Percentiles rank a stretch among this genome's conserved stretches.
phyloP scores from a whole-genome alignment of 2,329 filamentous ascomycete genomes.

The Penicillium verrucosum region DNA sequence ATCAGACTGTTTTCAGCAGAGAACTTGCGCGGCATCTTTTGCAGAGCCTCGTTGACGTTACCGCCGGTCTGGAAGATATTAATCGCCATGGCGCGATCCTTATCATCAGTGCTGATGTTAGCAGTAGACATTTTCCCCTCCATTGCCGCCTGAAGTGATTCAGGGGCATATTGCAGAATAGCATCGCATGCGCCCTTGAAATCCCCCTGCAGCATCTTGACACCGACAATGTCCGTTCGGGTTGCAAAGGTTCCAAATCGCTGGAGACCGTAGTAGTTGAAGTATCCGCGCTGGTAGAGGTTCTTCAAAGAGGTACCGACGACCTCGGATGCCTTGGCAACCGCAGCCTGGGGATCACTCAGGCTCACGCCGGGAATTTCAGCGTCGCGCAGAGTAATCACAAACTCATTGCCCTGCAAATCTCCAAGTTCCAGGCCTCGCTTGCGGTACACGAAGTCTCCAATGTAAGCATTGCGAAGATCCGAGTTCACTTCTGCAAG shows the following conservation, averaged over 20 bases:
- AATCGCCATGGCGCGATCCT: constrained; percentile 73
- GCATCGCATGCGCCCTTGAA: constrained; percentile 75
- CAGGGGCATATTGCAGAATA: constrained; percentile 69
- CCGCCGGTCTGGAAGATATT: constrained; percentile 66
- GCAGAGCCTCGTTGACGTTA: constrained; percentile 59
- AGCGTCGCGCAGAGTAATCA: constrained; percentile 86
- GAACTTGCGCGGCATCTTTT: constrained; percentile 74
- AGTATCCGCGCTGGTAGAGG: constrained; percentile 73
- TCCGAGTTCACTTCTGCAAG: constrained; percentile 62
- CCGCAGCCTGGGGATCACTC: constrained; percentile 46
- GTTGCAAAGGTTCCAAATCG: constrained; percentile 86
- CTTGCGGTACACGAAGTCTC: constrained; percentile 75
- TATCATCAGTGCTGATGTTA: constrained; percentile 69
- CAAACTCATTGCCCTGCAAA: constrained; percentile 84
- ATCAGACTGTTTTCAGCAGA: constrained; percentile 76
- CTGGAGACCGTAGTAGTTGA: constrained; percentile 98
- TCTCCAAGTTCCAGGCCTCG: constrained; percentile 76
- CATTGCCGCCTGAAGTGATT: constrained; percentile 57
- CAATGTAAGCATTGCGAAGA: constrained; percentile 63
- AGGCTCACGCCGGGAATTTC: constrained; percentile 52
- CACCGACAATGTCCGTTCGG: constrained; percentile 80
- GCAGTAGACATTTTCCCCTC: constrained; percentile 42
- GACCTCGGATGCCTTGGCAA: constrained; percentile 42
- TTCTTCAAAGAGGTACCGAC: constrained; percentile 61
- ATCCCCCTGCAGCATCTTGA: constrained; percentile 76